Conservation (phyloP, 805 yeast species). For the Grigorovia transvaalensis region DNA sequence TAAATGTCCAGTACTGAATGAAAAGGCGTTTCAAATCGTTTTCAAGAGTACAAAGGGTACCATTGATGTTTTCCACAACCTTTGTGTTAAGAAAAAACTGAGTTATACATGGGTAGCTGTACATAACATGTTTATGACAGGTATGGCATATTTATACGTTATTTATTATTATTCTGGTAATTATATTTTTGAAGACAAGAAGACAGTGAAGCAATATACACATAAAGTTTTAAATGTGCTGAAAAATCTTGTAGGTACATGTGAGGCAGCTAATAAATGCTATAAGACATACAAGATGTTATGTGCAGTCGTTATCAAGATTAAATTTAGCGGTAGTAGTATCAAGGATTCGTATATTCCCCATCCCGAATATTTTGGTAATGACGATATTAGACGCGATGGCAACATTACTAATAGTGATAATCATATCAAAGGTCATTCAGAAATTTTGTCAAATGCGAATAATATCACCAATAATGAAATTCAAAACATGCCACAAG, state of each 20-base stretch:
- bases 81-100: slow-evolving; percentile 46
- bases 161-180: slow-evolving; percentile 62
- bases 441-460: neutral
- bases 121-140: slow-evolving; percentile 81
- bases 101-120: slow-evolving; percentile 93
- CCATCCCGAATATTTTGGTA: slow-evolving; percentile 4
- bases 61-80: slow-evolving; percentile 48
- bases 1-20: slow-evolving; percentile 43
- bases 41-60: slow-evolving; percentile 57
- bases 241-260: slow-evolving; percentile 50
- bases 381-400: neutral
- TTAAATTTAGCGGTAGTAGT: slow-evolving; percentile 31
- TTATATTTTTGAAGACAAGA: slow-evolving; percentile 36
- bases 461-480: neutral
- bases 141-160: slow-evolving; percentile 71
- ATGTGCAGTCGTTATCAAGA: slow-evolving; percentile 57
- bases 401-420: neutral
- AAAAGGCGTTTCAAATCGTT: slow-evolving; percentile 45
- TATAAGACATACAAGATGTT: slow-evolving; percentile 61
- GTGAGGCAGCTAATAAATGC: slow-evolving; percentile 72
- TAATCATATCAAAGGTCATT: neutral
- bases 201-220: slow-evolving; percentile 41
- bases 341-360: neutral
- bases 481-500: neutral
- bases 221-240: slow-evolving; percentile 46